Evolutionary conservation across 768 basidiomycete species (phyloP), one percentile per base, ranked within the genome.

Genomic region (Trametes gibbosa): DNA sequence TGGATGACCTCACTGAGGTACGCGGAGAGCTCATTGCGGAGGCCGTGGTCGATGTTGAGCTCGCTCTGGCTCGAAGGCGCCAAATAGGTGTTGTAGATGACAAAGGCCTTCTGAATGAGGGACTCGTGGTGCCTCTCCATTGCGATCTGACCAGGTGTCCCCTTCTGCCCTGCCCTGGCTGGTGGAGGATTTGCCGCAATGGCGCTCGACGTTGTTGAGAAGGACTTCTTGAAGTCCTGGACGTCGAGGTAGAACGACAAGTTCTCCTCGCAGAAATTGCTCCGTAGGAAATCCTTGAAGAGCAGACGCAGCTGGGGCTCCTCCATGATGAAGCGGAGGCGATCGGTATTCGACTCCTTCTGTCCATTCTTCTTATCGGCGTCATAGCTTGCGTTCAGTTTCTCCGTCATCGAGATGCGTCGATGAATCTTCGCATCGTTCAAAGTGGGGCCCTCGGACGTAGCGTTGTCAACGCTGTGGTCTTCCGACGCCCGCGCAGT

Each of bases 181-280:
- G 69, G 12, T 1, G 58, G 53, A 19, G 80, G 74, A 13, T 72
- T 66, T 29, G 79, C 80, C 8, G 89, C 89, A 58, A 89, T 84
- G 13, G 95, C 95, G 66, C 87, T 94, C 4, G 93, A 96, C 0
- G 97, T 97, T 57, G 95, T 98, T 69, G 85, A 87, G 77, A 99
- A 99, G 71, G 95, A 90, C 68, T 89, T 84, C 76, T 94, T 95
- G 78, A 99, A 97, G 71, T 99, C 97, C 71, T 93, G 84, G 2
- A 98, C 95, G 69, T 99, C 97, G 56, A 98, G 72, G 91, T 94
- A 99, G 76, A 98, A 99, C 47, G 89, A 88, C 64, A 99, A 76
- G 71, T 99, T 99, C 79, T 99, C 97, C 70, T 99, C 97, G 75
- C 93, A 98, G 72, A 97, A 98, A 73, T 98, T 98, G 56, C 85